Evolutionary conservation across 805 yeast species (phyloP).

Genomic region (Danielozyma ontarioensis): DNA sequence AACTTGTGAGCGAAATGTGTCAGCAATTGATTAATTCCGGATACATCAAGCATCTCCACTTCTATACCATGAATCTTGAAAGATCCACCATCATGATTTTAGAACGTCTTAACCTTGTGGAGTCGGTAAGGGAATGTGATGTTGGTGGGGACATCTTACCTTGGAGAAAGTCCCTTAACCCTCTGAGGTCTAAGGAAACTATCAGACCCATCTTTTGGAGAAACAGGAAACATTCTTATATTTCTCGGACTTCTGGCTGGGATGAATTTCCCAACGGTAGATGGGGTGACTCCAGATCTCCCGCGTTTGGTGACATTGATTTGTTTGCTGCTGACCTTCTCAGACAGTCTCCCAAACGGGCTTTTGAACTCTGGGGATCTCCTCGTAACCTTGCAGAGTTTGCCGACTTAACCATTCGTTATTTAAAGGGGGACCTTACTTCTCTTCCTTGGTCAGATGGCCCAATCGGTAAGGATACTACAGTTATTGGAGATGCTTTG

Average conservation of each 20-base stretch:
- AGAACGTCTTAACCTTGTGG: slow-evolving; percentile 62
- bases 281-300: slow-evolving; percentile 98
- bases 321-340: slow-evolving; percentile 73
- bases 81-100: slow-evolving; percentile 84
- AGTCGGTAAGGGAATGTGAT: slow-evolving; percentile 33
- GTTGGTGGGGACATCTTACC: slow-evolving; percentile 49
- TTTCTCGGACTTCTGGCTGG: slow-evolving; percentile 87
- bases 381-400: slow-evolving; percentile 62
- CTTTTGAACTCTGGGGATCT: slow-evolving; percentile 82
- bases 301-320: slow-evolving; percentile 91
- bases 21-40: slow-evolving; percentile 63
- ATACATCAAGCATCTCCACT: slow-evolving; percentile 78
- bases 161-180: slow-evolving; percentile 89
- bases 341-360: slow-evolving; percentile 76
- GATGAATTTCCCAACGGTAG: slow-evolving; percentile 98
- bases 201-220: slow-evolving; percentile 97
- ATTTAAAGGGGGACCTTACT: slow-evolving; percentile 62
- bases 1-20: slow-evolving; percentile 82
- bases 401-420: slow-evolving; percentile 57
- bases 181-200: slow-evolving; percentile 70
- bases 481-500: slow-evolving; percentile 53
- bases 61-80: slow-evolving; percentile 97
- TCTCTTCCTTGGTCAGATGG: slow-evolving; percentile 95
- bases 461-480: slow-evolving; percentile 75
- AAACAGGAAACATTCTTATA: slow-evolving; percentile 84